Base-by-base conservation (phyloP, 169 alveolate species). In the Plasmodium cynomolgi region DNA sequence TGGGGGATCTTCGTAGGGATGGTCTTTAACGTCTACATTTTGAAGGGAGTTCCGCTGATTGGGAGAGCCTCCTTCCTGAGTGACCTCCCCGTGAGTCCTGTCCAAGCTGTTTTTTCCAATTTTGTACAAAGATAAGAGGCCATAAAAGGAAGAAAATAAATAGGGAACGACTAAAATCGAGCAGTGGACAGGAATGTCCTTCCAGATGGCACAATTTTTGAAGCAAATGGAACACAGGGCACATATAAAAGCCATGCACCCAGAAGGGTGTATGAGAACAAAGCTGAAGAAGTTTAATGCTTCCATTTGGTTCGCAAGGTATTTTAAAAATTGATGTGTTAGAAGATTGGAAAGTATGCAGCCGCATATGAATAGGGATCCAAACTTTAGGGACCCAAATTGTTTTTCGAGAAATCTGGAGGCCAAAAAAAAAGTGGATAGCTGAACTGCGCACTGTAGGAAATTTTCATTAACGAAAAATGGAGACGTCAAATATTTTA, bases 181-280 rank as follows among this genome's bases (percentile, higher is more conserved):
- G 50, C 94, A 88, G 62, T 80, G 88, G 6, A 88, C 73, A 26
- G 94, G 94, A 29, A 88, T 80, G 72, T 47, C 73, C 72, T 88
- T 88, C 94, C 94, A 88, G 33, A 88, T 80, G 44, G 84, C 72
- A 41, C 91, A 80, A 29, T 88, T 88, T 81, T 88, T 80, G 90
- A 88, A 88, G 56, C 72, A 88, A n/a, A 88, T 72, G 37, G 94
- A 88, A 34, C 94, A 88, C 1, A 88, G 54, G 34, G 94, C 84
- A 41, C 94, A 88, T 62, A 88, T 88, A 68, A 88, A 88, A 41
- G 94, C 90, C 94, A 88, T 88, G 17, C 83, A 88, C 13, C 94
- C 94, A 47, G 94, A 88, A 15, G 94, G 94, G 72, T 88, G 94
- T 80, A 88, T 88, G 50, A 88, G 91, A 11, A 62, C 91, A 80